These are phyloP conservation scores for Cyclotella atomus DNA, from an alignment of 108 stramenopile genomes.

Conservation along the genomic window DNA sequence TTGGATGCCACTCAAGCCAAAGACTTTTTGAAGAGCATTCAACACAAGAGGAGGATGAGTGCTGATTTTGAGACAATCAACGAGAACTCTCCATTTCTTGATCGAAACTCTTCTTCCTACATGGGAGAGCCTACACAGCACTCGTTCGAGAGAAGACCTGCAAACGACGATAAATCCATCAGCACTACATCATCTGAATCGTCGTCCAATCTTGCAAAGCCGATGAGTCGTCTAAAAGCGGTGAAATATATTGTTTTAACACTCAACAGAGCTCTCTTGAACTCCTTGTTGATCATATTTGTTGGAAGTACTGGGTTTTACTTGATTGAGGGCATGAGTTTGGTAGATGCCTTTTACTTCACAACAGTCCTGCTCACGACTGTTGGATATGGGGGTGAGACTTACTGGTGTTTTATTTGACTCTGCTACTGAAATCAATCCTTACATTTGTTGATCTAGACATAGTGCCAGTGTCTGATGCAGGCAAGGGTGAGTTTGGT, in stretches of 20 bases:
- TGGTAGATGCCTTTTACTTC: conserved; percentile 61
- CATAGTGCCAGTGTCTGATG: conserved; percentile 74
- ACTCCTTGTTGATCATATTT: conserved; percentile 82
- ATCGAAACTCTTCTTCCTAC: background rate
- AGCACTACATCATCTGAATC: conserved; percentile 19
- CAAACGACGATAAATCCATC: conserved; percentile 38
- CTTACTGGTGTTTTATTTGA: background rate
- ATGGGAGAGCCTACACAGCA: background rate
- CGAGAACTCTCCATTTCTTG: conserved; percentile 39
- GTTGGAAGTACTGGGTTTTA: conserved; percentile 84
- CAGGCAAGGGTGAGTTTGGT: conserved; percentile 31
- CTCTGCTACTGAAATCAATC: background rate
- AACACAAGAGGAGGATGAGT: conserved; percentile 4
- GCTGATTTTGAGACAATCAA: conserved; percentile 23
- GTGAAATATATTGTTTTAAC: conserved; percentile 86
- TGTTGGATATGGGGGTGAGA: background rate
- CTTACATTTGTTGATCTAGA: conserved; percentile 78
- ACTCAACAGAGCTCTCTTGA: conserved; percentile 73
- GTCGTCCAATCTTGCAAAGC: conserved; percentile 34
- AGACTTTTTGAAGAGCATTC: background rate
- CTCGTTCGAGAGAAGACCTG: conserved; percentile 8
- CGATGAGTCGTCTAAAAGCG: conserved; percentile 48
- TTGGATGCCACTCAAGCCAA: conserved; percentile 30
- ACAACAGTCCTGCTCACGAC: conserved; percentile 82
- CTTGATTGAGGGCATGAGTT: conserved; percentile 74